Evolutionary conservation across 1,139 yeast species (phyloP).

Genomic region (Yamadazyma atmosphaerica): DNA sequence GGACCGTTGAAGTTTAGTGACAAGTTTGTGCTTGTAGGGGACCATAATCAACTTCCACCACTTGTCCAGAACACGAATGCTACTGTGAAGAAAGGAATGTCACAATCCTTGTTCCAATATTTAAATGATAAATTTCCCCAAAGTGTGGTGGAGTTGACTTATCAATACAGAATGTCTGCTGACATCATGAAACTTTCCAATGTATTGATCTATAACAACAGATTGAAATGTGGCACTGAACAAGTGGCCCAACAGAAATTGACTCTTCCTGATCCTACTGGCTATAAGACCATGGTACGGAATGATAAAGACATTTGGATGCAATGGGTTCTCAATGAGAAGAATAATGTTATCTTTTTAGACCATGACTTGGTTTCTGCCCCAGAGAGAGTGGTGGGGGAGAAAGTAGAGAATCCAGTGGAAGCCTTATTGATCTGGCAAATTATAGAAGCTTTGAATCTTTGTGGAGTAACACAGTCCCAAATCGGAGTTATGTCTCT

Average conservation of each 20-base stretch:
- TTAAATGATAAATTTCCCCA: constrained; percentile 72
- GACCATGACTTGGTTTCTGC: constrained; percentile 74
- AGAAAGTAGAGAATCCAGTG: constrained; percentile 65
- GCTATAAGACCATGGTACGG: constrained; percentile 13
- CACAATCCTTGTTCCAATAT: constrained; percentile 70
- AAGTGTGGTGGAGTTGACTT: constrained; percentile 69
- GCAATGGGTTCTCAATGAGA: constrained; percentile 26
- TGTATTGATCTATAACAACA: constrained; percentile 70
- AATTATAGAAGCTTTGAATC: constrained; percentile 57
- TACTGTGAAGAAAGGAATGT: constrained; percentile 60
- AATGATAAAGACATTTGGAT: constrained; percentile 30
- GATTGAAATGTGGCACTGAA: constrained; percentile 72
- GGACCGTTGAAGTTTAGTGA: constrained; percentile 84
- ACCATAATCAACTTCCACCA: constrained; percentile 90
- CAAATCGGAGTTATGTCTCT: constrained; percentile 87
- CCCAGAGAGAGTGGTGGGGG: constrained; percentile 57
- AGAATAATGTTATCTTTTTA: constrained; percentile 66
- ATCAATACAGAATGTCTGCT: constrained; percentile 89
- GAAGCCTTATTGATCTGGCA: constrained; percentile 70
- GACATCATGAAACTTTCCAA: constrained; percentile 88
- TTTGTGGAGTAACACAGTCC: constrained; percentile 58
- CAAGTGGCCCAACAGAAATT: constrained; percentile 60
- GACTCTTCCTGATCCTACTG: constrained; percentile 40
- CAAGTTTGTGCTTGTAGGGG: constrained; percentile 88
- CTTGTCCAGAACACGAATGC: constrained; percentile 65